Evolutionary conservation across 148 eudicot genomes (phyloP).

Genomic region (Fagopyrum homotropicum): DNA sequence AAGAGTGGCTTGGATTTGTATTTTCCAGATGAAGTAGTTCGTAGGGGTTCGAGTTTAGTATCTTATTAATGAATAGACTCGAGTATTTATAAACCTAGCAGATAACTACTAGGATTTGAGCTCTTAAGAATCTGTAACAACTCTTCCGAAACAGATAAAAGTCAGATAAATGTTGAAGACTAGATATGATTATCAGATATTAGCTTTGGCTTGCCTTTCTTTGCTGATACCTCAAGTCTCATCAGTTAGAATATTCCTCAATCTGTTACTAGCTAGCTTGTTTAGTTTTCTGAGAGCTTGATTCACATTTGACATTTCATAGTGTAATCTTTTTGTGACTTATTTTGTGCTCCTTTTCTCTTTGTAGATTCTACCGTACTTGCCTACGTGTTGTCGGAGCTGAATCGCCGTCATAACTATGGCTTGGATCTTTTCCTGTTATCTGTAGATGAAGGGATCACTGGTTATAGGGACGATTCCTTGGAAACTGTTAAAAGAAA

Average conservation of each 20-base stretch:
- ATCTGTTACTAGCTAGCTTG: background rate
- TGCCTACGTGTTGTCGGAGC: slow-evolving; percentile 87
- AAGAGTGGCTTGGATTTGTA: too few species aligned
- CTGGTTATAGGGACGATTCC: slow-evolving; percentile 96
- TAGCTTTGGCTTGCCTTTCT: background rate
- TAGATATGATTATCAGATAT: background rate
- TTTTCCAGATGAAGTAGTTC: too few species aligned
- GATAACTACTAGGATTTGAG: too few species aligned
- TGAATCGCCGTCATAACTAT: slow-evolving; percentile 79
- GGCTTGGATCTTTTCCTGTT: slow-evolving; percentile 84
- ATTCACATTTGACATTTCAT: background rate
- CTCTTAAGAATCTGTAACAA: too few species aligned
- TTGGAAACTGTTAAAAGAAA: slow-evolving; percentile 98
- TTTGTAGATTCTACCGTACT: slow-evolving; percentile 91
- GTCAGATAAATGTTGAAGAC: too few species aligned
- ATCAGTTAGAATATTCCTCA: background rate
- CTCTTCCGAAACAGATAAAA: too few species aligned
- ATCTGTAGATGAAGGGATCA: slow-evolving; percentile 95
- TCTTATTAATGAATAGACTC: too few species aligned
- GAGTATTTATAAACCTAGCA: too few species aligned
- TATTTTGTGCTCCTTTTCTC: background rate
- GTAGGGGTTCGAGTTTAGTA: too few species aligned
- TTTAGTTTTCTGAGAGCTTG: background rate
- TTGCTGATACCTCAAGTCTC: background rate
- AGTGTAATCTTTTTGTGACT: background rate